Conservation (phyloP, 371 early-diverging fungal genomes). For the Apophysomyces variabilis region DNA sequence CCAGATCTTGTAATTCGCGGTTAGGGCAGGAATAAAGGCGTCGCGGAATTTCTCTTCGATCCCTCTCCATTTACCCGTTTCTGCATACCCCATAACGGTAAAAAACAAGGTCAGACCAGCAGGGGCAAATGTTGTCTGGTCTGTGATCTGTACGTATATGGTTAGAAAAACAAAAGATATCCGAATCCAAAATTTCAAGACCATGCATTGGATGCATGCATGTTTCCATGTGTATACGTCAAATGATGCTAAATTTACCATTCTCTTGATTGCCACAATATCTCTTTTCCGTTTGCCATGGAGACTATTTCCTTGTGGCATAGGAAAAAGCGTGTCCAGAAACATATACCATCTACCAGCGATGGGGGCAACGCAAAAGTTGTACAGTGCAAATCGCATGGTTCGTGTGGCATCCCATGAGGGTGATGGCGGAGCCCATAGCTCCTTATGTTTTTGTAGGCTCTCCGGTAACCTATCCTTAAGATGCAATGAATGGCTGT, state of each 20-base stretch:
- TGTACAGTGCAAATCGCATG: conserved; percentile 72
- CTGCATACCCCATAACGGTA: conserved; percentile 66
- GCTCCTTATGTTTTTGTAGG: conserved; percentile 17
- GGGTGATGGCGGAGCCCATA: conserved; percentile 23
- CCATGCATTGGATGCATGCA: not conserved
- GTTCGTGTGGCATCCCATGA: conserved; percentile 42
- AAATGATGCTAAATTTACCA: conserved; percentile 26
- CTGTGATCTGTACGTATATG: conserved; percentile 37
- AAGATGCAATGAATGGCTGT: conserved; percentile 23
- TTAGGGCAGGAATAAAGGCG: conserved; percentile 65
- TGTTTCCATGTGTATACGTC: not conserved
- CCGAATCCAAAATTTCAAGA: not conserved
- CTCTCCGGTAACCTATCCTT: conserved; percentile 30
- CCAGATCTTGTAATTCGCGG: conserved; percentile 85
- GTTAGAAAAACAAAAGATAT: conserved; percentile 1
- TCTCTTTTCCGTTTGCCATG: conserved; percentile 24
- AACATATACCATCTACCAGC: conserved; percentile 77
- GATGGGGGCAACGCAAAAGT: conserved; percentile 74
- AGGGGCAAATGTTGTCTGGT: conserved; percentile 80
- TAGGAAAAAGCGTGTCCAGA: conserved; percentile 69
- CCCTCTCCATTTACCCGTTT: conserved; percentile 58
- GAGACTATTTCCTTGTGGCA: conserved; percentile 36
- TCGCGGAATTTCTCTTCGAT: conserved; percentile 66
- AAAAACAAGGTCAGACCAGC: conserved; percentile 73
- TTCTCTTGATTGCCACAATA: conserved; percentile 42